Percentiles rank a stretch among this genome's conserved stretches.
Evolutionary conservation across 352 stramenopile genomes (phyloP).

Genomic region (Phytophthora colocasiae): DNA sequence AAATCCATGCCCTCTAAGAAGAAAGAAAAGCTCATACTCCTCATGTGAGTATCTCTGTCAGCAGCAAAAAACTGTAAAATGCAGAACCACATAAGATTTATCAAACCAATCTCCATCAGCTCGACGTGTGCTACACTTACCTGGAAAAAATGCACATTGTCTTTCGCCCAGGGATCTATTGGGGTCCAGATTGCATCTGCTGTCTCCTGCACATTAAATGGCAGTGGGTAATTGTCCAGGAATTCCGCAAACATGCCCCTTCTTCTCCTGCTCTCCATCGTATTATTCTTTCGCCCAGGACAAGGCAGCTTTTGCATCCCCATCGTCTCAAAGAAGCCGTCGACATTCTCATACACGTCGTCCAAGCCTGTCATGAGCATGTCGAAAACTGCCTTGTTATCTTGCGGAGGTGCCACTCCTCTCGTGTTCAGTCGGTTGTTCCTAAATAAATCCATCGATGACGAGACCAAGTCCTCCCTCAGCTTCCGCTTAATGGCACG

Average conservation of each 20-base stretch:
- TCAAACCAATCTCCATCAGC: too few species aligned
- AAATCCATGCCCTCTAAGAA: slow-evolving; percentile 10
- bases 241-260: slow-evolving; percentile 26
- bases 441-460: slow-evolving; percentile 17
- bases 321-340: slow-evolving; percentile 8
- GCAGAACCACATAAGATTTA: too few species aligned
- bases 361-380: slow-evolving; percentile 23
- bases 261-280: not conserved
- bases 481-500: slow-evolving; percentile 30
- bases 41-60: slow-evolving; percentile 26
- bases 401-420: slow-evolving; percentile 21
- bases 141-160: slow-evolving; percentile 15
- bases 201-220: slow-evolving; percentile 21
- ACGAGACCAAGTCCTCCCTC: slow-evolving; percentile 12
- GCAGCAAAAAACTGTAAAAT: slow-evolving; percentile 13
- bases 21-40: slow-evolving; percentile 19
- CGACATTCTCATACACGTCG: slow-evolving; percentile 9
- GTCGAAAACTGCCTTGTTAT: slow-evolving; percentile 31
- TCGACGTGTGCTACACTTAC: not conserved
- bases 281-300: slow-evolving; percentile 24
- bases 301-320: slow-evolving; percentile 20
- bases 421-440: slow-evolving; percentile 16
- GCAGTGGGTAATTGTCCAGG: slow-evolving; percentile 27
- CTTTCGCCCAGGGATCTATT: not conserved
- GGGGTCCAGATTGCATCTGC: slow-evolving; percentile 26